Conservation (phyloP, 768 basidiomycete species). For the Lactarius psammicola region DNA sequence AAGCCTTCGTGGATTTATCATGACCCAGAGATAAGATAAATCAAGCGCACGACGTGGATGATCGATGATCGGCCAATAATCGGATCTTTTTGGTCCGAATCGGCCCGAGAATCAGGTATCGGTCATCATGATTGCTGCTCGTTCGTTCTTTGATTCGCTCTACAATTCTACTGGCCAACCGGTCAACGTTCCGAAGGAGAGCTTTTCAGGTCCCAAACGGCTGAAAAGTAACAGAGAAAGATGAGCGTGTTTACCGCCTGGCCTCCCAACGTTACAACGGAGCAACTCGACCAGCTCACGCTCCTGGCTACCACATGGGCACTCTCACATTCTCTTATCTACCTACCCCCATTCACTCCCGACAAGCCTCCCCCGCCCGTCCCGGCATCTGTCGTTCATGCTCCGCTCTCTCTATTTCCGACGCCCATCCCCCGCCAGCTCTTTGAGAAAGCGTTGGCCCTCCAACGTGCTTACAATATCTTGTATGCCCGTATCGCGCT, state of each 20-base stretch:
- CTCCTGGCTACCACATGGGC: conserved; percentile 80
- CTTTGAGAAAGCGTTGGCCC: conserved; percentile 59
- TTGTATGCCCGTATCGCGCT: conserved; percentile 83
- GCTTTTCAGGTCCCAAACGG: neutral
- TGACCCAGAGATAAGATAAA: neutral
- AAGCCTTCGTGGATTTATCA: too few relatives aligned
- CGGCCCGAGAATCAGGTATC: neutral
- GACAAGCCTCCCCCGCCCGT: conserved; percentile 43
- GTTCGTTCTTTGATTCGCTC: neutral
- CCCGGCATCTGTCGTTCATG: conserved; percentile 80
- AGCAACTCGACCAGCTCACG: conserved; percentile 58
- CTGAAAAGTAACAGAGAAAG: neutral
- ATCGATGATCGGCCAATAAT: too few relatives aligned
- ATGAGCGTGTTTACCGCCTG: conserved; percentile 40
- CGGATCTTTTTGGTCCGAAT: too few relatives aligned
- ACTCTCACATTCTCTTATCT: conserved; percentile 80
- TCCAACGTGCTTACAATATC: conserved; percentile 80
- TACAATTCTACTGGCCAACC: neutral
- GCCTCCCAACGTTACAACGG: conserved; percentile 68
- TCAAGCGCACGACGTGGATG: neutral
- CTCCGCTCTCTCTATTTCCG: conserved; percentile 86
- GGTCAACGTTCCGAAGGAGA: neutral
- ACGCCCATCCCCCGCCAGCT: conserved; percentile 76
- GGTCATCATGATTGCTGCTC: neutral
- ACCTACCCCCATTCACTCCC: conserved; percentile 56